Evolutionary conservation across 2,329 filamentous ascomycete genomes (phyloP).

Genomic region (Fusarium stilboides): DNA sequence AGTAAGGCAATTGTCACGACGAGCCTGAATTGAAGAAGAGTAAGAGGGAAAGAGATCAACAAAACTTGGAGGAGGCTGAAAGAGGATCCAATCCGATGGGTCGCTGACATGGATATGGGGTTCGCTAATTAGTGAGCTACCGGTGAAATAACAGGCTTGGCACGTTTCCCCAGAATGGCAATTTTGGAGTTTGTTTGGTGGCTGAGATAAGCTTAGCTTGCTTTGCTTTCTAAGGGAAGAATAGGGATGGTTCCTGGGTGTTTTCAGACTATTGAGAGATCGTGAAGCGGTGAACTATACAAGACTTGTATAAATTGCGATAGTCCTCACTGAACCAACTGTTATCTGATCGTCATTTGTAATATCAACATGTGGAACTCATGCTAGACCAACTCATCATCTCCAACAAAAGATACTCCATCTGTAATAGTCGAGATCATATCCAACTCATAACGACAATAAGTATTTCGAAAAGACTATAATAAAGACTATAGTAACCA

Average conservation of each 20-base stretch:
- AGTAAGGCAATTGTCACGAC: neutral
- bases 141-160: constrained; percentile 37
- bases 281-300: neutral
- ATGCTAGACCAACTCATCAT: constrained; percentile 33
- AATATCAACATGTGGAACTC: constrained; percentile 24
- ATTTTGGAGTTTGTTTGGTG: constrained; percentile 15
- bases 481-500: neutral
- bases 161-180: constrained; percentile 42
- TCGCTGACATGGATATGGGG: constrained; percentile 21
- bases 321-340: neutral
- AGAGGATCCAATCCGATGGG: constrained; percentile 27
- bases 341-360: constrained; percentile 8
- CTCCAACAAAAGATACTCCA: constrained; percentile 18
- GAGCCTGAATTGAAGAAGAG: neutral
- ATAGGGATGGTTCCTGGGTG: neutral
- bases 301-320: neutral
- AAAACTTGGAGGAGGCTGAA: constrained; percentile 42
- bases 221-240: neutral
- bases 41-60: constrained; percentile 12
- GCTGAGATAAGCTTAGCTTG: constrained; percentile 10
- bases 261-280: neutral
- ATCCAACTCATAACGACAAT: too few species aligned
- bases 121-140: constrained; percentile 15
- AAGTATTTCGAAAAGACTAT: neutral
- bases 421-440: neutral